Evolutionary conservation across 2,329 filamentous ascomycete species (phyloP).

Genomic region (Herpotrichia juniperi): DNA sequence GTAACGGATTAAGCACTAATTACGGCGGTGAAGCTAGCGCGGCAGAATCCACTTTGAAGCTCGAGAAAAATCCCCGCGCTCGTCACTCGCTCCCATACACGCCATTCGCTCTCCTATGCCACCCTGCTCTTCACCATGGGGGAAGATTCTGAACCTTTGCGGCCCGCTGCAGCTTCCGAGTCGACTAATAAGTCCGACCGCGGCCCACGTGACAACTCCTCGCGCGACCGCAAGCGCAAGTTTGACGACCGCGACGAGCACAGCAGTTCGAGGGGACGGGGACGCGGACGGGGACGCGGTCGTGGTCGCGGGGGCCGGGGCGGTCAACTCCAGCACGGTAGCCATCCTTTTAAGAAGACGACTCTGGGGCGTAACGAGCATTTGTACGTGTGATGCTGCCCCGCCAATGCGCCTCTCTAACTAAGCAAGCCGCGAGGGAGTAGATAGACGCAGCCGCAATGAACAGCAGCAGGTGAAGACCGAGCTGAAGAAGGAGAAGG

Average conservation of each 20-base stretch:
- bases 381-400: constrained; percentile 57
- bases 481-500: constrained; percentile 45
- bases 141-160: constrained; percentile 22
- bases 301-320: constrained; percentile 38
- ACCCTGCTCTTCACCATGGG: constrained; percentile 24
- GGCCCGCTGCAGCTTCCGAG: constrained; percentile 9
- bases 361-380: constrained; percentile 72
- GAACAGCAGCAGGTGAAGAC: constrained; percentile 47
- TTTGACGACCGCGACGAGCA: constrained; percentile 13
- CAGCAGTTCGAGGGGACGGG: background rate
- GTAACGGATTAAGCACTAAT: no score
- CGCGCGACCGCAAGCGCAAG: constrained; percentile 27
- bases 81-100: background rate
- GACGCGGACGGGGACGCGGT: constrained; percentile 20
- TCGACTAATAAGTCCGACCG: constrained; percentile 28
- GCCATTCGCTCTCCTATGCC: constrained; percentile 22
- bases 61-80: constrained; percentile 4
- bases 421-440: constrained; percentile 51
- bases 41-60: no score
- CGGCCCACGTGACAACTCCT: constrained; percentile 12
- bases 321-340: constrained; percentile 42
- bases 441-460: constrained; percentile 56
- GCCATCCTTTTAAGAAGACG: constrained; percentile 62
- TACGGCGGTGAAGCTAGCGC: no score
- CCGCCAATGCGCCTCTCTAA: constrained; percentile 37